phyloP scores from a whole-genome alignment of 163 green algal genomes.

The Picocystis sp. region DNA sequence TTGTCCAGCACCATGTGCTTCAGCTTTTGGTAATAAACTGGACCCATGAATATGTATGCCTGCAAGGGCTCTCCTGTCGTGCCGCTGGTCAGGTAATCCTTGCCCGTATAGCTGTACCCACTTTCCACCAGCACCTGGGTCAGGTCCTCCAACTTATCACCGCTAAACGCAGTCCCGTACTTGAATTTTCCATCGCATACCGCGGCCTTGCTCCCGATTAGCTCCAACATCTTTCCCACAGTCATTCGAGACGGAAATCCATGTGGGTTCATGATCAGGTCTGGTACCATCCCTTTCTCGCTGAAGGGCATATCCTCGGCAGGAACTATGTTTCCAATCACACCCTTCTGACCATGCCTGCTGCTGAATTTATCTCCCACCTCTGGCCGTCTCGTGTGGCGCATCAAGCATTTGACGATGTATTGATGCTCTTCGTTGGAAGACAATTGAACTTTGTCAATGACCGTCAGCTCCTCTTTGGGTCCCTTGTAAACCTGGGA shows the following conservation, averaged over 20 bases:
- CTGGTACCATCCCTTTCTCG: slow-evolving; percentile 73
- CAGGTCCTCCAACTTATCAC: slow-evolving; percentile 49
- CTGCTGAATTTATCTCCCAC: slow-evolving; percentile 94
- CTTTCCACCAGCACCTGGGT: slow-evolving; percentile 48
- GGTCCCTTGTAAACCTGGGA: slow-evolving; percentile 75
- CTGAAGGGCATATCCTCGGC: slow-evolving; percentile 83
- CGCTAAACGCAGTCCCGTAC: slow-evolving; percentile 76
- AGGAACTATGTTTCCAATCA: slow-evolving; percentile 67
- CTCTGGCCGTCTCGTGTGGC: slow-evolving; percentile 84
- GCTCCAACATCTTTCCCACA: slow-evolving; percentile 96
- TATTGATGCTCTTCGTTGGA: slow-evolving; percentile 59
- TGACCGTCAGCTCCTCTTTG: slow-evolving; percentile 57
- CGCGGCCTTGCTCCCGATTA: slow-evolving; percentile 84
- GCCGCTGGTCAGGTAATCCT: slow-evolving; percentile 70
- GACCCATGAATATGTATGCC: slow-evolving; percentile 97
- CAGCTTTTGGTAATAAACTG: slow-evolving; percentile 99
- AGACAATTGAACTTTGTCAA: slow-evolving; percentile 72
- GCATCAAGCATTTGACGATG: slow-evolving; percentile 69
- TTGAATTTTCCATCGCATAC: slow-evolving; percentile 54
- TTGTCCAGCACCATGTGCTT: slow-evolving; percentile 97
- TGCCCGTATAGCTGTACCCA: slow-evolving; percentile 89
- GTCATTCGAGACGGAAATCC: slow-evolving; percentile 97
- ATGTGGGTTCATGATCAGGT: slow-evolving; percentile 99
- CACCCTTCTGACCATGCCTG: slow-evolving; percentile 94
- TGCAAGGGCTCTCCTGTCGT: slow-evolving; percentile 62